Percentiles rank a stretch among this genome's conserved stretches.
phyloP scores from a whole-genome alignment of 2,329 filamentous ascomycete genomes.

The Beauveria rudraprayagi region DNA sequence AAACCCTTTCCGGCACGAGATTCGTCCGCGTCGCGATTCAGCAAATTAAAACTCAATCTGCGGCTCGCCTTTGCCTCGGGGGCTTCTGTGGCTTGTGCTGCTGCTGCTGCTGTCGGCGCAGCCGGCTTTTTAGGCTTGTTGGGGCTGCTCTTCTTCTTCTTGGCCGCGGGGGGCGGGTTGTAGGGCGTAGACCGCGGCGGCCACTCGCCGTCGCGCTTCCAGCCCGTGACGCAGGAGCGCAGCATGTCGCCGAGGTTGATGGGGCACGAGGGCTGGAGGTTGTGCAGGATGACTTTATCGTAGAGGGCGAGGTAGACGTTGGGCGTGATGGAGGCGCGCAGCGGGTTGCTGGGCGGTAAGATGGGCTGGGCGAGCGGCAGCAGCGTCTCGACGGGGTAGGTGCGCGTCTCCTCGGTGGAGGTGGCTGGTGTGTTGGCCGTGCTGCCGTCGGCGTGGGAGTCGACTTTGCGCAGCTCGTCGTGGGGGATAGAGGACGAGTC shows the following conservation, averaged over 20 bases:
- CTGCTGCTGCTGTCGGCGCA: conserved; percentile 10
- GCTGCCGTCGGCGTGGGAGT: conserved; percentile 19
- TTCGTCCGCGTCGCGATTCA: conserved; percentile 31
- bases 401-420: conserved; percentile 7
- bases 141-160: conserved; percentile 27
- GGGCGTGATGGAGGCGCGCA: conserved; percentile 69
- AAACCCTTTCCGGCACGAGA: conserved; percentile 31
- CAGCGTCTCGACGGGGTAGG: conserved; percentile 51
- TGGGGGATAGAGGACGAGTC: conserved; percentile 35
- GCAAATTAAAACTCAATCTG: conserved; percentile 40
- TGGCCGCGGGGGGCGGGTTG: conserved; percentile 24
- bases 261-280: conserved; percentile 74
- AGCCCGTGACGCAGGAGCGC: conserved; percentile 73
- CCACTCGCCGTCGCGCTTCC: conserved; percentile 93
- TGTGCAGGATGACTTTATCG: conserved; percentile 76
- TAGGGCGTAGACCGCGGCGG: conserved; percentile 50
- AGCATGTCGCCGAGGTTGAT: conserved; percentile 81
- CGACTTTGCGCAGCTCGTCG: conserved; percentile 24
- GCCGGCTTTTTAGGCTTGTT: conserved; percentile 31
- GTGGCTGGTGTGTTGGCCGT: neutral
- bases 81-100: conserved; percentile 16
- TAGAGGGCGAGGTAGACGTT: conserved; percentile 75
- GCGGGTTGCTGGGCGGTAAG: conserved; percentile 63
- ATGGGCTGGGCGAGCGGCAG: conserved; percentile 67
- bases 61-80: conserved; percentile 24